phyloP scores from a whole-genome alignment of 2,329 filamentous ascomycete species.

The Akanthomyces uredinophilus region DNA sequence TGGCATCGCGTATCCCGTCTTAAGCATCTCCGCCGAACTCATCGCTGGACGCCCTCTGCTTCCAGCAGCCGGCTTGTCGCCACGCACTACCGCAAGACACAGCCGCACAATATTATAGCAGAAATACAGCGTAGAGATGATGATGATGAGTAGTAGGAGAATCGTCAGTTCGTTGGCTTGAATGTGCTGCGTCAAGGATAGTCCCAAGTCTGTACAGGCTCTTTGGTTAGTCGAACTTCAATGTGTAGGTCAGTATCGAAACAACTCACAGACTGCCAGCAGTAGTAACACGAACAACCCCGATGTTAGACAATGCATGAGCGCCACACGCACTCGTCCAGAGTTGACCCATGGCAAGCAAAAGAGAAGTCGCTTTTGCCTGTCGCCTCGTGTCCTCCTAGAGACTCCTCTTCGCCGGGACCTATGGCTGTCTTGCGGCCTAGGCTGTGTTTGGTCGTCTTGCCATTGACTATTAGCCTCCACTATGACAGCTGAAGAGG shows the following conservation, averaged over 20 bases:
- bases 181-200: constrained; percentile 61
- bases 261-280: constrained; percentile 59
- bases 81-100: constrained; percentile 58
- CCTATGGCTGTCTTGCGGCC: not conserved
- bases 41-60: not conserved
- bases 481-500: not conserved
- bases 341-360: constrained; percentile 55
- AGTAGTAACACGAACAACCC: constrained; percentile 56
- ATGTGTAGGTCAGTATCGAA: not conserved
- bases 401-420: not conserved
- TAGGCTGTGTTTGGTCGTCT: not conserved
- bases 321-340: constrained; percentile 46
- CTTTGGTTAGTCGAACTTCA: not conserved
- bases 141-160: constrained; percentile 70
- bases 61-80: constrained; percentile 28
- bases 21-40: constrained; percentile 9
- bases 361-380: constrained; percentile 40
- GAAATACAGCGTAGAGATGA: constrained; percentile 73
- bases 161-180: constrained; percentile 70
- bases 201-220: constrained; percentile 57
- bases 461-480: not conserved
- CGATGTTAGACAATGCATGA: constrained; percentile 59
- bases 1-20: constrained; percentile 64
- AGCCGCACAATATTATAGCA: constrained; percentile 72
- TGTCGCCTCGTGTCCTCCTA: not conserved